Percentiles rank a stretch among this genome's conserved stretches.
These are phyloP conservation scores for Cercis canadensis DNA, from an alignment of 306 rosid species.

Conservation along the genomic window DNA sequence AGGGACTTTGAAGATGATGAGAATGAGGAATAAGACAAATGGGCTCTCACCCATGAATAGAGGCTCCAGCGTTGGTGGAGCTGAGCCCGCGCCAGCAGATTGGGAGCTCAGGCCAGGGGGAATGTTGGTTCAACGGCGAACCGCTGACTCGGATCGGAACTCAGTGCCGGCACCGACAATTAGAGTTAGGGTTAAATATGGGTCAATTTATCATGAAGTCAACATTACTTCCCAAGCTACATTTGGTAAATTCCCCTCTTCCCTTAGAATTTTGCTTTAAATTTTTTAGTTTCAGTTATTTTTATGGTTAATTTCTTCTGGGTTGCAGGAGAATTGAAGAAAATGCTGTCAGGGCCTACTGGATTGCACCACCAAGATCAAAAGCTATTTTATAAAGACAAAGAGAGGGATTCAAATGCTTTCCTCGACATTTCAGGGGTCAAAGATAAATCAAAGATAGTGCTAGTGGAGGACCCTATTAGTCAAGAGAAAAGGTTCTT, in stretches of 20 bases:
- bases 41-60: conserved; percentile 54
- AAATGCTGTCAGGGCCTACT: conserved; percentile 81
- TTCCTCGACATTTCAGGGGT: conserved; percentile 84
- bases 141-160: conserved; percentile 64
- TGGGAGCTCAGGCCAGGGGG: conserved; percentile 99
- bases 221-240: conserved; percentile 80
- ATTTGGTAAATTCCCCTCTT: conserved; percentile 58
- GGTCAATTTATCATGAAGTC: conserved; percentile 82
- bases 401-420: conserved; percentile 91
- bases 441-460: conserved; percentile 81
- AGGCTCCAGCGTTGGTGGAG: conserved; percentile 31
- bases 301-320: background rate
- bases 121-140: conserved; percentile 91
- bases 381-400: conserved; percentile 83
- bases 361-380: conserved; percentile 92
- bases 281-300: background rate
- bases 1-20: conserved; percentile 65
- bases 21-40: conserved; percentile 63
- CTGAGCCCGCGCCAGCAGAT: conserved; percentile 61
- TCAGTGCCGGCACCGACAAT: conserved; percentile 67
- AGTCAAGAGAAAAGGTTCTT: conserved; percentile 83
- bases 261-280: background rate
- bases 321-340: conserved; percentile 85
- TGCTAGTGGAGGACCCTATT: conserved; percentile 80
- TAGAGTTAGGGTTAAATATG: conserved; percentile 80